Base-by-base conservation (phyloP, 768 basidiomycete genomes). In the Phylloporus scabripes region DNA sequence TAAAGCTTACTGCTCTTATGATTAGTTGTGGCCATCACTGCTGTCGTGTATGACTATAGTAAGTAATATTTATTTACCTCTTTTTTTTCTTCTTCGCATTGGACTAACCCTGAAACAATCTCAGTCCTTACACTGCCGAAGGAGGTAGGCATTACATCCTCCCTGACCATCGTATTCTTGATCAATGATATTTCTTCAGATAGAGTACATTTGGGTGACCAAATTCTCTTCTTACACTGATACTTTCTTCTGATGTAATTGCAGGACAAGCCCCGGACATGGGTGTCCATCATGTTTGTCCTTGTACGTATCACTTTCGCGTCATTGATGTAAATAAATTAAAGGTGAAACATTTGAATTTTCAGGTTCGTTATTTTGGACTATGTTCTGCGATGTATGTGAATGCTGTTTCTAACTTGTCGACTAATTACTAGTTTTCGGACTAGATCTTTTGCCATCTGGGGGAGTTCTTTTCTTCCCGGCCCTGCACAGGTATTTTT, bases 231-330 rank as follows among this genome's bases (percentile, higher is more conserved):
- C 9, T 8, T 2, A 14, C 1, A 6, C 1, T 1, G 9, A 32
- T 9, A 1, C 2, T 15, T 5, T 31, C 15, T 46, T 31, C 46
- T 46, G 26, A 46, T 31, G 26, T 6, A 17, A n/a, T 23, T 17
- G 18, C 10, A 46, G 46, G 15, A n/a, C 28, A 31, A 31, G 28
- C 46, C 46, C 2, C 28, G 46, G 38, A 31, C 46, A 39, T 21
- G 37, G 38, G 38, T 46, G 9, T 46, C 46, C 11, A 46, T 28
- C 15, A 23, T 46, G 8, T 46, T 46, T n/a, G 46, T 46, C 20
- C 15, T 46, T 12, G 46, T 46, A 15, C 2, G 46, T 39, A n/a
- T 18, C 9, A 7, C 39, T 18, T 3, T 28, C 8, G 5, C 7
- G 2, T 21, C 29, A 21, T 7, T 3, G 29, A 37, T 17, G 26